Base-by-base conservation (phyloP, 768 basidiomycete species). In the Coprinopsis marcescibilis region DNA sequence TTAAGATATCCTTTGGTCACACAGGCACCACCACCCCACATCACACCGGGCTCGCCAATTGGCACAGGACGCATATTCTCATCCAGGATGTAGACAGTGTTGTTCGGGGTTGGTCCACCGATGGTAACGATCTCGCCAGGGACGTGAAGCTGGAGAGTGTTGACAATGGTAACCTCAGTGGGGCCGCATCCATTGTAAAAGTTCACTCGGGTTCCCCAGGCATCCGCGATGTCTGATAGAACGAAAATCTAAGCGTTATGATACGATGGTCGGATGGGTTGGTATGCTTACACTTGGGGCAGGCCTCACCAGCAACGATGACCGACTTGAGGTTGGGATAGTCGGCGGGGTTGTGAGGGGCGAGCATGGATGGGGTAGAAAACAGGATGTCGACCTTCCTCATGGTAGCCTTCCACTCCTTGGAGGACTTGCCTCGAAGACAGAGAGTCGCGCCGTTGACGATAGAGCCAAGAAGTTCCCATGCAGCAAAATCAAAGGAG, bases 401-500 rank as follows among this genome's bases (percentile, higher is more conserved):
- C 66, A 81, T 68, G 17, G 76, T 65, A 11, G 65, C 63, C 11
- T 68, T 63, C 77, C 77, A 81, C 51, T 79, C 70, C 45, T 70
- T 72, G 14, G 69, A 73, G 1, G 70, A 65, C 50, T 76, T 76
- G 23, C 78, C 77, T 19, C 78, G 68, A 19, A 79, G 63, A 56
- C 72, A 74, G 5, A 81, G 61, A 0, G 77, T 79, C 42, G 71
- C 68, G 0, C 77, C 78, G 50, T 79, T 79, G 50, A 62, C 67
- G 48, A 79, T 62, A 27, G 73, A 67, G 8, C 76, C 76, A 32
- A 81, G 68, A 19, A 74, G 73, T 63, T 81, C 78, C 78, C 81
- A 83, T 15, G 77, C 78, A 34, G 76, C 77, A 78, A 83, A 81
- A 52, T 83, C 81, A 55, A 81, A 83, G 3, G 79, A 74, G 38